Evolutionary conservation across 2,329 filamentous ascomycete species (phyloP).

Genomic region (Calonectria naviculata): DNA sequence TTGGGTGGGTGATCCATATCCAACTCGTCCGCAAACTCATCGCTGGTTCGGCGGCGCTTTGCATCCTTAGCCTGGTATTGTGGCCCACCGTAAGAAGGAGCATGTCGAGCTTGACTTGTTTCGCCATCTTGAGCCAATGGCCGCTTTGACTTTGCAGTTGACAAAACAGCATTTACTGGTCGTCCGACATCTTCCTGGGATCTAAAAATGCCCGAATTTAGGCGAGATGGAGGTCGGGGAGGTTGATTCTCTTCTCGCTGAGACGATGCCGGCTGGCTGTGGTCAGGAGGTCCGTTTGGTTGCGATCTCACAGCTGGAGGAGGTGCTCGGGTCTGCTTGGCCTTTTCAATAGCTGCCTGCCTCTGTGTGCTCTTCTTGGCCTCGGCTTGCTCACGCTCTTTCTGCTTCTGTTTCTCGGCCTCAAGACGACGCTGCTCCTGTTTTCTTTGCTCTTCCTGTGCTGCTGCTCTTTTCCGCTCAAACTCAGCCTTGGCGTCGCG

Average conservation of each 20-base stretch:
- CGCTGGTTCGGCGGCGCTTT: slow-evolving; percentile 84
- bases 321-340: slow-evolving; percentile 72
- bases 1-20: slow-evolving; percentile 67
- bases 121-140: slow-evolving; percentile 74
- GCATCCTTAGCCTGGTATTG: slow-evolving; percentile 76
- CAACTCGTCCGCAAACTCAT: slow-evolving; percentile 74
- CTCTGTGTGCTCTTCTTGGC: slow-evolving; percentile 74
- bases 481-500: slow-evolving; percentile 84
- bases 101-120: slow-evolving; percentile 57
- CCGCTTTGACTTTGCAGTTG: slow-evolving; percentile 80
- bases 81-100: slow-evolving; percentile 62
- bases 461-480: slow-evolving; percentile 78
- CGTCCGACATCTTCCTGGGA: slow-evolving; percentile 70
- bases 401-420: slow-evolving; percentile 69
- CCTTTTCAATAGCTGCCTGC: slow-evolving; percentile 72
- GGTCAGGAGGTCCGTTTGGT: slow-evolving; percentile 62
- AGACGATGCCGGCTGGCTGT: slow-evolving; percentile 46
- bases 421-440: slow-evolving; percentile 72
- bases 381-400: slow-evolving; percentile 71
- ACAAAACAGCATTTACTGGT: slow-evolving; percentile 69
- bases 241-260: slow-evolving; percentile 48
- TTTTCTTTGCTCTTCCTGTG: slow-evolving; percentile 72
- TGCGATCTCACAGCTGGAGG: slow-evolving; percentile 69
- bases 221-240: slow-evolving; percentile 64
- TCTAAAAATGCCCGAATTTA: slow-evolving; percentile 65